Evolutionary conservation across 345 rosid species (phyloP), one percentile per base, ranked within the genome.

Genomic region (Abelmoschus esculentus): DNA sequence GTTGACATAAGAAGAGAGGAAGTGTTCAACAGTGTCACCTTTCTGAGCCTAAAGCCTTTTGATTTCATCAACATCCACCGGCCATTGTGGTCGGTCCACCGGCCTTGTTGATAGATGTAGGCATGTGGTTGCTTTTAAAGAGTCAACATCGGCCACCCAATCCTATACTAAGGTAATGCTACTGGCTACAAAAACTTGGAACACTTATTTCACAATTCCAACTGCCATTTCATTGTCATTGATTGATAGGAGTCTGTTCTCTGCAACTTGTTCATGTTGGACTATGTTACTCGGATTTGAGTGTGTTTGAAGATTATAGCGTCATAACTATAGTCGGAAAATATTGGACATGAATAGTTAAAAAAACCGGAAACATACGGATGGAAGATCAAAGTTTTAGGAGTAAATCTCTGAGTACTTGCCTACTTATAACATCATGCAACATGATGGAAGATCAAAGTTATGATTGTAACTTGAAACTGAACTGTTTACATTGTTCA

Each of bases 41-140:
- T 40, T 19, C 38, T 63, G 67, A 61, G 28, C 50, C 28, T 18
- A 40, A 38, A 18, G 9, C 11, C 19, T 22, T 63, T 38, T 63
- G 19, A 40, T 40, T 62, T 18, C 47, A 67, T 75, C 22, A n/a
- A 18, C 61, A 40, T 64, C 34, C 5, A 72, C 69, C 73, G 22
- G 31, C 66, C 73, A 34, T 34, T 34, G 38, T 34, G 38, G 38
- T 34, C 38, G 38, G 38, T 34, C 38, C 38, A 34, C 38, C 38
- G 38, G 38, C 38, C 38, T 34, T 60, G 38, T 7, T 17, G 38
- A 67, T 7, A 44, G 3, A 67, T 53, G 53, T 61, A 53, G 55
- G 17, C 17, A 13, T 34, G 17, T 47, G 50, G 29, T 19, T 19
- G 36, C 55, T 64, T 49, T 19, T 2, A 22, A 40, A 22, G 18